Base-by-base conservation (phyloP, 2,329 filamentous ascomycete genomes). In the Apiospora koreana region DNA sequence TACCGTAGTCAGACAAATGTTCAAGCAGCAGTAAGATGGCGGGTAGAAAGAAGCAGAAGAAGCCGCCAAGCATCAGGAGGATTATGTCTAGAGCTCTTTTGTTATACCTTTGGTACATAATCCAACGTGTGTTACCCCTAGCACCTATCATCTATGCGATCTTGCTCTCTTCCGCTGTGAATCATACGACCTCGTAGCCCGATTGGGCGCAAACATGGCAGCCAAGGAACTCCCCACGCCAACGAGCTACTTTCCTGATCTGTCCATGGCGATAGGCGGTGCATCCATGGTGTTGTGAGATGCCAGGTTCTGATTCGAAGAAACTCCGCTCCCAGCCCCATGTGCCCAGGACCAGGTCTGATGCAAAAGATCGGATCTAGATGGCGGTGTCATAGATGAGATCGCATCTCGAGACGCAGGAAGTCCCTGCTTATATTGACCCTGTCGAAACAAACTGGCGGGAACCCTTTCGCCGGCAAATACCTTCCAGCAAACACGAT, bases 311-410 rank as follows among this genome's bases (percentile, higher is more conserved):
- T 62, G 54, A 62, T 62, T 62, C 54, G 54, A 62, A 62, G 21
- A 62, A 62, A 62, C 54, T 62, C 54, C 54, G 54, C 54, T 62
- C 28, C 2, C 35, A 62, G 54, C 54, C 54, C 54, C 54, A 62
- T 62, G 54, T 23, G 54, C 18, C 54, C 54, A 38, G 54, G 54
- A 62, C 54, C 54, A 62, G 28, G 31, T 38, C 31, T 38, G 28
- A 62, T 38, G 31, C 31, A 62, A 62, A 62, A 62, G 54, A 62
- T 62, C 54, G 31, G 54, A 62, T 62, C 54, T 62, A 62, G 54
- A 62, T 62, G 54, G 54, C 54, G 54, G 54, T 38, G 54, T 62
- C 54, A 62, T 62, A 62, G 54, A 62, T 62, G 54, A 62, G 54
- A 62, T 62, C 54, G 54, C 31, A 62, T 62, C 31, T 62, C 54